These are phyloP conservation scores for Cydonia oblonga DNA, from an alignment of 331 rosid species.

Conservation along the genomic window DNA sequence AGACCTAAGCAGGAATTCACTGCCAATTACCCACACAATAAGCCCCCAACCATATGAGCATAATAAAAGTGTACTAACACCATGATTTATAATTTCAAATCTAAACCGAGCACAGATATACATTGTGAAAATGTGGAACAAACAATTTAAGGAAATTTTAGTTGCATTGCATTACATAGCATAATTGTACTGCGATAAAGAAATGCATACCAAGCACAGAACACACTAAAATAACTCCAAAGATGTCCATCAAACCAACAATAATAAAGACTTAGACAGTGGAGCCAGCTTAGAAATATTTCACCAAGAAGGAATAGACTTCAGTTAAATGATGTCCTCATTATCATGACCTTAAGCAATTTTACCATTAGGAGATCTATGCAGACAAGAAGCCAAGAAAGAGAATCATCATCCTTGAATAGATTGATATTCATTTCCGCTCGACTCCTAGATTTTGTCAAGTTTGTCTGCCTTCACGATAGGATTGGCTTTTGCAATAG, in stretches of 20 bases:
- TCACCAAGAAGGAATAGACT: conserved; percentile 33
- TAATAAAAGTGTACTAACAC: neutral
- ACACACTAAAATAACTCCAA: conserved; percentile 31
- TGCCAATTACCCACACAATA: neutral
- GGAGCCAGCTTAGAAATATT: conserved; percentile 32
- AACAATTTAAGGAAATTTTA: neutral
- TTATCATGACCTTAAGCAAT: conserved; percentile 16
- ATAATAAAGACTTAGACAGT: conserved; percentile 30
- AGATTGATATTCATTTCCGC: conserved; percentile 15
- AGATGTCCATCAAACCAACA: conserved; percentile 43
- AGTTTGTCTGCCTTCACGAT: conserved; percentile 70
- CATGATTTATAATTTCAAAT: neutral
- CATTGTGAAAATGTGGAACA: neutral
- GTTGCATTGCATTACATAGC: neutral
- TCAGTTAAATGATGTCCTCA: conserved; percentile 24
- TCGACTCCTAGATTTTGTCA: conserved; percentile 48
- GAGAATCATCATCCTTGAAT: conserved; percentile 17
- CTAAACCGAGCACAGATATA: neutral
- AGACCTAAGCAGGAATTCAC: neutral
- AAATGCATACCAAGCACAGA: conserved; percentile 34
- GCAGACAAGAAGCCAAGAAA: conserved; percentile 26
- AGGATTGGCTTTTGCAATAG: conserved; percentile 81
- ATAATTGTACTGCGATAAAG: neutral
- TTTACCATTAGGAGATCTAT: conserved; percentile 32
- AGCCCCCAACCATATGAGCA: neutral